Base-by-base conservation (phyloP, 306 rosid genomes). In the Prunus mongolica region DNA sequence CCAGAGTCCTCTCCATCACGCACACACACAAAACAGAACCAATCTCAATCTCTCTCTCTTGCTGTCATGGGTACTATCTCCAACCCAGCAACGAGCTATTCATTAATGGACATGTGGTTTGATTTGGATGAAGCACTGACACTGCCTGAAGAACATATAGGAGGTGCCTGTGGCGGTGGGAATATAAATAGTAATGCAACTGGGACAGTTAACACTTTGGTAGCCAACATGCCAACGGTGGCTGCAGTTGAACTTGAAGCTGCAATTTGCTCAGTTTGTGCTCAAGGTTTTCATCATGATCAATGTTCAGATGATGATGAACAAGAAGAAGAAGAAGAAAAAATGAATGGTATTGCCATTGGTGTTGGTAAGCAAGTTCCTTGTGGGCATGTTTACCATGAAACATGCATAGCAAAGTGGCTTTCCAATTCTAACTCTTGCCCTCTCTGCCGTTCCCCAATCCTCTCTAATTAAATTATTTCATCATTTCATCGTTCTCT, bases 381-480 rank as follows among this genome's bases (percentile, higher is more conserved):
- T 0, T 87, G 93, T n/a, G 90, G 92, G 12, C 96, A 89, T 50
- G 85, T 91, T 54, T 89, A 86, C 84, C 91, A 86, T 51, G 71
- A 84, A 55, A 28, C 24, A 20, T 91, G 92, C 81, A 78, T 91
- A 69, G 62, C 82, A 71, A 5, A 80, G 3, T 89, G 97, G 91
- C 84, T 86, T 77, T 78, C 86, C 14, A 58, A 14, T 75, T 76
- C 74, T 56, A 85, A 80, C 80, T 84, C 84, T 77, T 89, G 97
- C 72, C 97, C 97, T 5, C 85, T 86, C 6, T 86, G 94, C 80
- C 93, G 93, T 63, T 54, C 68, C 65, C 80, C 66, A 32, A 62
- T 90, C 75, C 47, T 75, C 69, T 16, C 61, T n/a, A n/a, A n/a
- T n/a, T 55, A 19, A 55, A 55, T n/a, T 55, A 55, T 38, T 38